Evolutionary conservation across 805 yeast species (phyloP).

Genomic region (Starmerella stigmatis): DNA sequence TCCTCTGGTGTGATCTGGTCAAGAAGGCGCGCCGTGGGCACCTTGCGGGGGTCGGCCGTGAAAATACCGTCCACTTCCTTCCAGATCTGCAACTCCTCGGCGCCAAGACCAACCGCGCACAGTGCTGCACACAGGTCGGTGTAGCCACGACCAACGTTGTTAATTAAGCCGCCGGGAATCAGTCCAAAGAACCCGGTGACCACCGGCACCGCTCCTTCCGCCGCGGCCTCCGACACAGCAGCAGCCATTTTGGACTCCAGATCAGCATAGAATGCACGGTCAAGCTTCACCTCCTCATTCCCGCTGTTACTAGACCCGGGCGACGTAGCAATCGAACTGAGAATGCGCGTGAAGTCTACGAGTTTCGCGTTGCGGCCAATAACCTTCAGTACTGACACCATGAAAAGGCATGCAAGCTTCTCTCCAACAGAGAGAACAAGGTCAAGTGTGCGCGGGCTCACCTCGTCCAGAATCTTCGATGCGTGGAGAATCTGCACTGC

Average conservation of each 20-base stretch:
- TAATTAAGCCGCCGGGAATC: slow-evolving; percentile 89
- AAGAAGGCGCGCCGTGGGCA: slow-evolving; percentile 74
- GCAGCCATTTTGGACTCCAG: slow-evolving; percentile 43
- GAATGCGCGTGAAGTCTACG: slow-evolving; percentile 64
- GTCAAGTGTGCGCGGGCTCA: slow-evolving; percentile 78
- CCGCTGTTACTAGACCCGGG: slow-evolving; percentile 36
- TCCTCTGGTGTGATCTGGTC: slow-evolving; percentile 93
- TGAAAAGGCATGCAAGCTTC: slow-evolving; percentile 78
- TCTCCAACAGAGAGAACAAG: slow-evolving; percentile 90
- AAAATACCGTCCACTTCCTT: slow-evolving; percentile 98
- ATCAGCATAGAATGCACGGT: slow-evolving; percentile 48
- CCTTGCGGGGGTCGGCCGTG: slow-evolving; percentile 97
- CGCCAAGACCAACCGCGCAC: slow-evolving; percentile 82
- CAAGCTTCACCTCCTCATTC: slow-evolving; percentile 42
- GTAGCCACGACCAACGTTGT: slow-evolving; percentile 94
- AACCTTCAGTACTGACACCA: slow-evolving; percentile 76
- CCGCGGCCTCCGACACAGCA: slow-evolving; percentile 30
- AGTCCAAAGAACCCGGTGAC: slow-evolving; percentile 92
- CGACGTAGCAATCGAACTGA: slow-evolving; percentile 26
- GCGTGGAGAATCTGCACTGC: slow-evolving; percentile 70
- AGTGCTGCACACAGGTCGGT: slow-evolving; percentile 97
- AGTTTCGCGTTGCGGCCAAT: slow-evolving; percentile 68
- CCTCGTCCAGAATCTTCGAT: slow-evolving; percentile 83
- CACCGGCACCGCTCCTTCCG: slow-evolving; percentile 54
- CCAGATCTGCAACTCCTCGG: slow-evolving; percentile 96